Conservation (phyloP, 345 rosid species). For the Gossypium stocksii region DNA sequence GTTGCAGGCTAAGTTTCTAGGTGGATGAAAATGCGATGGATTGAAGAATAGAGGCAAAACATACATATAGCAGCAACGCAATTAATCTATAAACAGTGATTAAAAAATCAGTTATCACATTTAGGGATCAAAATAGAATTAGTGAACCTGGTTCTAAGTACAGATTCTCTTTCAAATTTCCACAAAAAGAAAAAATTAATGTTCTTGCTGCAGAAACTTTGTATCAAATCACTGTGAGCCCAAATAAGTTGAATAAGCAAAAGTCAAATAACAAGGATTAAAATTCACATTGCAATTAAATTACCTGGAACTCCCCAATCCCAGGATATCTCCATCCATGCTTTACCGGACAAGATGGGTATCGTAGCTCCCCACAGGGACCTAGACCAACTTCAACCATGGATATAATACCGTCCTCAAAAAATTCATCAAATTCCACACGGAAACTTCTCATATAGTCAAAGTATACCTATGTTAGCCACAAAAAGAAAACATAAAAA, state of each 20-base stretch:
- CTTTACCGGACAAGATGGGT: constrained; percentile 92
- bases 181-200: background rate
- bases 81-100: background rate
- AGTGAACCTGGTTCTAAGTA: background rate
- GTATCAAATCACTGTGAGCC: background rate
- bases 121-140: background rate
- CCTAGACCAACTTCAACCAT: constrained; percentile 93
- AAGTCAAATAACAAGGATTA: constrained; percentile 5
- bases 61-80: background rate
- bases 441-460: constrained; percentile 98
- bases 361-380: constrained; percentile 94
- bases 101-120: background rate
- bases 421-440: constrained; percentile 68
- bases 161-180: background rate
- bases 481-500: constrained; percentile 7
- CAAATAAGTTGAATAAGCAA: background rate
- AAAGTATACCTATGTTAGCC: constrained; percentile 74
- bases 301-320: constrained; percentile 96
- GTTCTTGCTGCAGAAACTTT: background rate
- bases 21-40: background rate
- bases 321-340: constrained; percentile 99
- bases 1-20: background rate
- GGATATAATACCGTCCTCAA: constrained; percentile 63
- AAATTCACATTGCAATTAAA: constrained; percentile 9
- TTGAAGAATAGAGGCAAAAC: background rate